Conservation (phyloP, 495 filamentous ascomycete species). For the Aspergillus sparsus region DNA sequence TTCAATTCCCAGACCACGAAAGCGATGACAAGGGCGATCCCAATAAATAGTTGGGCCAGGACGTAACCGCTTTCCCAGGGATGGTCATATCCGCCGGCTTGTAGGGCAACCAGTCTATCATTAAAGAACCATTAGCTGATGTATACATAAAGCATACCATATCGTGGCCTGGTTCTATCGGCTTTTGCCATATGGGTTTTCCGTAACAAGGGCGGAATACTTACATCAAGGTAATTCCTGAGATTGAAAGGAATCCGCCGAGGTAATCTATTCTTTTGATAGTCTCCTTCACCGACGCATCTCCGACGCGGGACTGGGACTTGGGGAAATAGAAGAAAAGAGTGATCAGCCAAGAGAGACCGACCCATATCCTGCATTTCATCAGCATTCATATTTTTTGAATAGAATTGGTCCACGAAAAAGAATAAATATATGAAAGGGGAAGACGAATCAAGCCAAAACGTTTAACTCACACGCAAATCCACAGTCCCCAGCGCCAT, state of each 20-base stretch:
- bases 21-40: not conserved
- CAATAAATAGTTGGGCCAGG: not conserved
- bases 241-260: not conserved
- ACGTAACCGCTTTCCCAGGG: not conserved
- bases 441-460: not conserved
- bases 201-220: not conserved
- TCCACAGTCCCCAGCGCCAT: conserved; percentile 1
- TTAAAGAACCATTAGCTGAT: no score
- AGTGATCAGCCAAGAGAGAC: not conserved
- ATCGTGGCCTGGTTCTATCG: no score
- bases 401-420: no score
- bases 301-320: not conserved
- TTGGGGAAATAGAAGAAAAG: not conserved
- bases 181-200: not conserved
- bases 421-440: not conserved
- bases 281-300: not conserved
- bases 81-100: not conserved
- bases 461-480: not conserved
- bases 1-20: not conserved
- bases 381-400: not conserved
- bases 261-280: not conserved
- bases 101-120: not conserved
- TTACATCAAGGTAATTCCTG: not conserved
- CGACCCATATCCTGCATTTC: not conserved
- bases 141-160: no score